Conservation (phyloP, 2,329 filamentous ascomycete genomes). For the Polytolypa hystricis region DNA sequence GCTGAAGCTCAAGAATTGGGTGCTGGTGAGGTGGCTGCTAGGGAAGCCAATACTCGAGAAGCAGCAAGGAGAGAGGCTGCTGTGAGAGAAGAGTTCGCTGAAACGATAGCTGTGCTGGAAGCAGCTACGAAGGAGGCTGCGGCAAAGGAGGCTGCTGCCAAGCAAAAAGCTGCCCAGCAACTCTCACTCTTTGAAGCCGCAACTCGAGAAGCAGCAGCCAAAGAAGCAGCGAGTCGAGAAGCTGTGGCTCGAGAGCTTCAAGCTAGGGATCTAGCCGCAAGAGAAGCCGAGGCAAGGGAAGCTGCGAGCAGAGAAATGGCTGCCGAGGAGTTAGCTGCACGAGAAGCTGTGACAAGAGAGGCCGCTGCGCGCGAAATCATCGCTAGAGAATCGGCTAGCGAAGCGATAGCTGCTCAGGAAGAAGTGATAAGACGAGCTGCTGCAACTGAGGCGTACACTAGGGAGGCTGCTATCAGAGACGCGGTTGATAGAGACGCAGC, state of each 20-base stretch:
- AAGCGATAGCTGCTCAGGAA: conserved; percentile 2
- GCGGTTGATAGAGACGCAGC: conserved; percentile 1
- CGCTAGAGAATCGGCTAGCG: not conserved
- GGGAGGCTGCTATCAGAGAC: conserved; percentile 1
- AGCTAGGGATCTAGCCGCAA: conserved; percentile 15
- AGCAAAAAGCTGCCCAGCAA: conserved; percentile 22
- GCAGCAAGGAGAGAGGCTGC: conserved; percentile 9
- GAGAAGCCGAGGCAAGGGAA: not conserved
- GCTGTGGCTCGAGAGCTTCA: conserved; percentile 18
- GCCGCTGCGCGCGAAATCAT: conserved; percentile 1
- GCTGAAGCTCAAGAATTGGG: conserved; percentile 1
- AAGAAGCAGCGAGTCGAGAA: conserved; percentile 25
- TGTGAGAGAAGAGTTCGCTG: conserved; percentile 9
- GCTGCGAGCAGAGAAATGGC: conserved; percentile 1
- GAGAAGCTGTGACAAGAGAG: conserved; percentile 4
- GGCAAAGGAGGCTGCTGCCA: conserved; percentile 23
- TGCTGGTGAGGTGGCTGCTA: conserved; percentile 6
- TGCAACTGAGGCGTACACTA: conserved; percentile 3
- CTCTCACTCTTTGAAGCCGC: conserved; percentile 7
- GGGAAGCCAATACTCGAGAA: conserved; percentile 11
- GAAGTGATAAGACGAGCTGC: conserved; percentile 4
- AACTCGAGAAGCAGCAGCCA: conserved; percentile 47
- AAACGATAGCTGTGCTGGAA: conserved; percentile 7
- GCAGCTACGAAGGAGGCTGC: conserved; percentile 12
- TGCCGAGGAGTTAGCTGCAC: not conserved